These are phyloP conservation scores for Marasmius fiardii DNA, from an alignment of 1,284 basidiomycete species.

Conservation along the genomic window DNA sequence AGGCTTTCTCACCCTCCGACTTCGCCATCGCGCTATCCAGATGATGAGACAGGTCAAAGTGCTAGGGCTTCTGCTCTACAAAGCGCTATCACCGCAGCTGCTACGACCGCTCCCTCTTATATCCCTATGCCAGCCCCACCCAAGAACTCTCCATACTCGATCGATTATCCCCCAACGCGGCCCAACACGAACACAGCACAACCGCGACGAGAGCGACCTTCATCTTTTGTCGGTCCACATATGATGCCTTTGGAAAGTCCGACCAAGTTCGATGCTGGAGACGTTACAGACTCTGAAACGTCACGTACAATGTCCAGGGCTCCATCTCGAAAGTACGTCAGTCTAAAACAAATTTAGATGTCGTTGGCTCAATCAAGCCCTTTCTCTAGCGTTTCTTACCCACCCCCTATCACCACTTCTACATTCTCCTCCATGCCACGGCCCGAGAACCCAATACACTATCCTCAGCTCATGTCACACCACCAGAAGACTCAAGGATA, in stretches of 20 bases:
- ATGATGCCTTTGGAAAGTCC: constrained; percentile 41
- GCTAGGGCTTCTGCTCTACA: background rate
- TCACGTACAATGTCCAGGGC: constrained; percentile 17
- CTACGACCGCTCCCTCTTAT: background rate
- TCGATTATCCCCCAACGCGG: background rate
- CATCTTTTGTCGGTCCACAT: constrained; percentile 18
- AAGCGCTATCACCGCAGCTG: background rate
- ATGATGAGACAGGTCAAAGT: background rate
- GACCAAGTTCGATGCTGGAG: constrained; percentile 33
- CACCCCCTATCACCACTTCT: constrained; percentile 50
- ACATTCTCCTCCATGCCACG: constrained; percentile 47
- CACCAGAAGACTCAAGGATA: constrained; percentile 72
- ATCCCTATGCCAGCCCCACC: background rate
- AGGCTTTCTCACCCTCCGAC: constrained; percentile 16
- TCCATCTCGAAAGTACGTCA: constrained; percentile 8
- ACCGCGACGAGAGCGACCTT: constrained; percentile 18
- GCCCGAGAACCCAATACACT: constrained; percentile 40
- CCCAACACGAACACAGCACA: constrained; percentile 9
- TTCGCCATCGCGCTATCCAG: constrained; percentile 14
- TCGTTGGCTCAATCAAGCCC: constrained; percentile 14
- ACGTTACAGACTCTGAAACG: constrained; percentile 42
- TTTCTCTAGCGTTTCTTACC: constrained; percentile 22
- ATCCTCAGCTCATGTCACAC: constrained; percentile 64
- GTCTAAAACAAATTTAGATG: background rate
- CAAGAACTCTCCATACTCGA: background rate